Base-by-base conservation (phyloP, 2,329 filamentous ascomycete species). In the Trichoderma sp. region DNA sequence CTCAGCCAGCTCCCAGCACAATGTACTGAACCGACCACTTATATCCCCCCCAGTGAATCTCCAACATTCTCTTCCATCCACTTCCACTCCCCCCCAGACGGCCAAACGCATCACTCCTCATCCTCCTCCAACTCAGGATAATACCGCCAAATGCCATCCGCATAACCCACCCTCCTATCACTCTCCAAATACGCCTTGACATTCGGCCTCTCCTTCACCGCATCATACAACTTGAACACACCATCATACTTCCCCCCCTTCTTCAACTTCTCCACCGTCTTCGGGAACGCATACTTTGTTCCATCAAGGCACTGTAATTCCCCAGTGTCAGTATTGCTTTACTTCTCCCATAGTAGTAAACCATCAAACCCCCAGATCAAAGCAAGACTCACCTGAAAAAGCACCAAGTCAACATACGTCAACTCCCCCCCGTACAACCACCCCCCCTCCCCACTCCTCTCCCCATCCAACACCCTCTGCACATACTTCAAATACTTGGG, bases 401-500 rank as follows among this genome's bases (percentile, higher is more conserved):
- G 76, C 2, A 91, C 89, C 60, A 91, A 81, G 76, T 95, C 92
- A 16, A 91, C 92, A 77, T 91, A 92, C 0, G 88, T 92, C 71
- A 94, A 73, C 71, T 81, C 81, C 0, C 83, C 84, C 0, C 89
- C 90, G 57, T 92, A 89, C 0, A 95, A 77, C 83, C 89, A 93
- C 29, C 87, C 87, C 5, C 87, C 82, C 0, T 87, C 86, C 0
- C 84, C 83, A 70, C 84, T 85, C 35, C 85, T 82, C 73, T 89
- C 87, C 21, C 77, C 75, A n/a, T 78, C 75, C 8, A 95, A 76
- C 21, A 91, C 85, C 1, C 89, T 82, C 81, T 93, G 87, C 72
- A 93, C 91, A 77, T 91, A 93, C 2, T 80, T 83, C 27, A 94
- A 79, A 75, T 89, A 93, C 80, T 93, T 94, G 21, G 92, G 91